Base-by-base conservation (phyloP, 2,329 filamentous ascomycete genomes). In the Sclerotinia sclerotiorum region DNA sequence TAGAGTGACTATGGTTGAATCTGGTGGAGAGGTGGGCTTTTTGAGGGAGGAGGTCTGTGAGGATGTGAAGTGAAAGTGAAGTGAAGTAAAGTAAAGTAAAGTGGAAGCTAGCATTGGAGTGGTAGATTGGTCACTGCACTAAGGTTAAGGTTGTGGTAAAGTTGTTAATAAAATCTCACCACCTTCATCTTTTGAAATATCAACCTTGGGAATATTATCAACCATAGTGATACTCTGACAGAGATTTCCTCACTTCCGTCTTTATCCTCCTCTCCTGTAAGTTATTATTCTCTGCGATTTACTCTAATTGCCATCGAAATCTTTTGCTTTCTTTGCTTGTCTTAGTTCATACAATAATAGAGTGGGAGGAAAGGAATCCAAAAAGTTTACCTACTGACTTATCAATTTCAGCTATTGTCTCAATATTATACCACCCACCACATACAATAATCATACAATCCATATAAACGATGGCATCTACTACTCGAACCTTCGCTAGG, bases 401-500 rank as follows among this genome's bases (percentile, higher is more conserved):
- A 49, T 51, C 5, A 15, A 61, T 2, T n/a, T 35, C 52, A 55
- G 29, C 35, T 48, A 35, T 10, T 49, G 4, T 32, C 21, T n/a
- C 27, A 11, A 35, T n/a, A 58, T 15, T 21, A 58, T 46, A 44
- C 15, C 13, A 65, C 4, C 27, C 15, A 32, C 32, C 64, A 49
- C 42, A n/a, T 17, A 49, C 29, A 60, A 60, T 62, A 55, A 73
- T 71, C 60, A 66, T 60, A 66, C 29, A 32, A 66, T 13, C n/a
- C 21, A 27, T 51, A 35, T 49, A 46, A 21, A 68, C 29, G 29
- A 68, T 68, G 66, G 58, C 69, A 70, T 64, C 80, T 42, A 73
- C 77, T 71, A 76, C 75, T 49, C 73, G 77, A 69, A 76, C 76
- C 55, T 77, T 82, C 68, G 76, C 78, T 66, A 80, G 81, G 69